phyloP scores from a whole-genome alignment of 1,284 basidiomycete species.

The Malassezia restricta region DNA sequence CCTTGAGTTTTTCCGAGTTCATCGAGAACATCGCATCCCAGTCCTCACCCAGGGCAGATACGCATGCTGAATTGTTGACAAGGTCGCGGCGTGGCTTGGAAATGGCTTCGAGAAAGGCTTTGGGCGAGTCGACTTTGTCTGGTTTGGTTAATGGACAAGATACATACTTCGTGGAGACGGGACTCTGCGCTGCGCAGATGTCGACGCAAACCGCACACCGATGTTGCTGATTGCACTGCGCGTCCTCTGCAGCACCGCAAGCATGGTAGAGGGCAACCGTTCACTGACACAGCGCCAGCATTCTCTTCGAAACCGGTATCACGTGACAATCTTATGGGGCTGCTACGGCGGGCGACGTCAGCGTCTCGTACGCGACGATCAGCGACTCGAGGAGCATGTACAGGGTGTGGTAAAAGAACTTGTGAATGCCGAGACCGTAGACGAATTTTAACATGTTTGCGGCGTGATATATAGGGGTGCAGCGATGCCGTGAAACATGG shows the following conservation, averaged over 20 bases:
- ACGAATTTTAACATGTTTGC: not conserved
- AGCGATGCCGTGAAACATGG: not conserved
- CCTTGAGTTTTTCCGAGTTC: conserved; percentile 54
- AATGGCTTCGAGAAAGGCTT: conserved; percentile 59
- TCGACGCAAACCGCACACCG: not conserved
- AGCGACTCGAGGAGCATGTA: not conserved
- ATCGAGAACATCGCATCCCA: conserved; percentile 62
- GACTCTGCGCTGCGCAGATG: not conserved
- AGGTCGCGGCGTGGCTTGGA: conserved; percentile 60
- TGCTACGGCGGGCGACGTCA: not conserved
- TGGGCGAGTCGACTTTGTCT: conserved; percentile 10
- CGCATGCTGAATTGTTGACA: conserved; percentile 33
- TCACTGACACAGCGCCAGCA: too few species aligned
- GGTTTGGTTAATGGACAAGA: not conserved
- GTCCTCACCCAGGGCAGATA: conserved; percentile 46
- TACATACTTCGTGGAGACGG: conserved; percentile 10
- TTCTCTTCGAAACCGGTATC: too few species aligned
- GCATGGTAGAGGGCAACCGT: too few species aligned
- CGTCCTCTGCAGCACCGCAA: too few species aligned
- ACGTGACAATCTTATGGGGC: too few species aligned
- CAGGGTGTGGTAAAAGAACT: not conserved
- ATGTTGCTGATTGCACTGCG: not conserved
- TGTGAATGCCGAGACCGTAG: not conserved
- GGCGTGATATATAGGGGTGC: not conserved
- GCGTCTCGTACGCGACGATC: not conserved